These are phyloP conservation scores for Dendrobium nobile DNA, from an alignment of 106 monocot genomes.

Conservation along the genomic window DNA sequence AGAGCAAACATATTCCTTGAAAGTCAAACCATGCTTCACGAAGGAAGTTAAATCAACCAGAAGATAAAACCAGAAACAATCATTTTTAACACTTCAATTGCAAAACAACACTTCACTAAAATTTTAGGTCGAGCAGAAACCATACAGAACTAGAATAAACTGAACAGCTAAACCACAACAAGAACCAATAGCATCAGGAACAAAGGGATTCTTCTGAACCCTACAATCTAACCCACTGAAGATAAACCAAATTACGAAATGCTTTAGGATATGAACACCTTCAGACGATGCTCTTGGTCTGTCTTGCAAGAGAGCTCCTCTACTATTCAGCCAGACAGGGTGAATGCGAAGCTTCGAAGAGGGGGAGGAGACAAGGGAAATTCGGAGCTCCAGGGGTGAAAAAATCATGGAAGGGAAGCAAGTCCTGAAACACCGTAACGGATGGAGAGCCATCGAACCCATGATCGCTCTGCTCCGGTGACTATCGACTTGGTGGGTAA, in stretches of 20 bases:
- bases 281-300: conserved; percentile 5
- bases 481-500: neutral
- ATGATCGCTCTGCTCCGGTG: neutral
- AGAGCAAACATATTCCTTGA: no score
- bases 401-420: neutral
- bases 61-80: no score
- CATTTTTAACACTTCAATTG: no score
- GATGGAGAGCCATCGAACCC: neutral
- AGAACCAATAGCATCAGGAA: neutral
- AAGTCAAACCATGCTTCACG: no score
- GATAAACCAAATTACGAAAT: neutral
- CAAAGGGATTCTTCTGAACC: neutral
- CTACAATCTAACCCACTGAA: neutral
- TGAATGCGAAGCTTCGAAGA: neutral
- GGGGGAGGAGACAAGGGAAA: neutral
- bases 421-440: neutral
- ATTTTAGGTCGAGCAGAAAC: no score
- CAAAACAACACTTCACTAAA: no score
- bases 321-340: neutral
- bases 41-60: no score
- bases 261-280: neutral
- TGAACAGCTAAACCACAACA: neutral
- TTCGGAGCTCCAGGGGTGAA: neutral
- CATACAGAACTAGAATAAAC: neutral
- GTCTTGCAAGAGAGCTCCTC: neutral